These are phyloP conservation scores for Quercus lobata DNA, from an alignment of 331 rosid genomes.

Conservation along the genomic window DNA sequence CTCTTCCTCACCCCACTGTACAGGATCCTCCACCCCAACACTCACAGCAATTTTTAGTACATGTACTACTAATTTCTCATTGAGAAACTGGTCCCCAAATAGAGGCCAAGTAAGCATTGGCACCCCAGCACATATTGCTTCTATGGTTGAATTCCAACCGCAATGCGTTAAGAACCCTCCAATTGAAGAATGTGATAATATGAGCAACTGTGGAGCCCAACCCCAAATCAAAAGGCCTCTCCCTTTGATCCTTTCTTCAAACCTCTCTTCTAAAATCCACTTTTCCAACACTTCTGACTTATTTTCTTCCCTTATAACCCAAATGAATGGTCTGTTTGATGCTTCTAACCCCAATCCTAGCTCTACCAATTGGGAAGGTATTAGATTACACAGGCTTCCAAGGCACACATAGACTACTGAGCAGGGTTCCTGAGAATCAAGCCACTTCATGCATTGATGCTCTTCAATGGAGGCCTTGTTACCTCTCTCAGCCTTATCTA, in stretches of 20 bases:
- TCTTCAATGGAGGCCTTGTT: slow-evolving; percentile 21
- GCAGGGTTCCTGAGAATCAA: slow-evolving; percentile 11
- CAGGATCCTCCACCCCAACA: slow-evolving; percentile 26
- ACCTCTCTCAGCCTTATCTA: slow-evolving; percentile 36
- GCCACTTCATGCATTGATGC: slow-evolving; percentile 14
- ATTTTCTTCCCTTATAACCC: slow-evolving; percentile 16
- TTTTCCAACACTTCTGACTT: slow-evolving; percentile 22
- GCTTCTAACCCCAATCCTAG: slow-evolving; percentile 32
- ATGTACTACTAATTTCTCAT: slow-evolving; percentile 27
- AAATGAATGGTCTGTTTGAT: slow-evolving; percentile 24
- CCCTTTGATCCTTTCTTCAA: slow-evolving; percentile 29
- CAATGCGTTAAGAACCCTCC: slow-evolving; percentile 47
- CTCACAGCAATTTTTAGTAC: slow-evolving; percentile 30
- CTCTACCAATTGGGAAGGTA: slow-evolving; percentile 14
- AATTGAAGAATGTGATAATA: slow-evolving; percentile 35
- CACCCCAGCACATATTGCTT: slow-evolving; percentile 38
- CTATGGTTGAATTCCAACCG: slow-evolving; percentile 52
- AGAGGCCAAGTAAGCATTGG: slow-evolving; percentile 56
- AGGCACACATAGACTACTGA: slow-evolving; percentile 20
- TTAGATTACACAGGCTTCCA: slow-evolving; percentile 18
- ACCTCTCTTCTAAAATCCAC: slow-evolving; percentile 22
- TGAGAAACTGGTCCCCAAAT: slow-evolving; percentile 38
- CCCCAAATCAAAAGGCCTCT: slow-evolving; percentile 30
- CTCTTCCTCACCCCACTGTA: slow-evolving; percentile 32
- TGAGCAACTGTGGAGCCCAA: slow-evolving; percentile 45